phyloP scores from a whole-genome alignment of 176 grass and related monocot species.

The Aegilops bicornis region DNA sequence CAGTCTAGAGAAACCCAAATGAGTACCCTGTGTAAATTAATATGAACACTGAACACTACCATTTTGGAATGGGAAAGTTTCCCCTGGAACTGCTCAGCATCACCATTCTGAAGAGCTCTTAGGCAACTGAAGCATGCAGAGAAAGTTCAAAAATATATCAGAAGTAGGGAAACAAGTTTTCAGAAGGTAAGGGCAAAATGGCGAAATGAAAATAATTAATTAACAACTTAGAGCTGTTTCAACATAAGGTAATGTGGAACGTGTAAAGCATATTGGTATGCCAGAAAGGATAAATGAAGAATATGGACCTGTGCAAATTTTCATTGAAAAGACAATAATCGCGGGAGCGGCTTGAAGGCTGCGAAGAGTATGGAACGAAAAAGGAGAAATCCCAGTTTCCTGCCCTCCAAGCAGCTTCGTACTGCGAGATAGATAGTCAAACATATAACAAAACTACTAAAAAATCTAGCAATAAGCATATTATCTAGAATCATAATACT shows the following conservation, averaged over 20 bases:
- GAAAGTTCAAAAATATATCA: constrained; percentile 17
- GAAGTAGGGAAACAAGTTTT: constrained; percentile 13
- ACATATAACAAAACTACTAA: constrained; percentile 7
- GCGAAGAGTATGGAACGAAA: constrained; percentile 45
- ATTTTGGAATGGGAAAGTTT: constrained; percentile 79
- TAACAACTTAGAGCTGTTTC: constrained; percentile 14
- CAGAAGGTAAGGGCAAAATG: background rate
- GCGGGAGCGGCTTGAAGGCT: constrained; percentile 32
- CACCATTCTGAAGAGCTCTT: constrained; percentile 81
- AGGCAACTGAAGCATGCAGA: constrained; percentile 71
- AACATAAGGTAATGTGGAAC: background rate
- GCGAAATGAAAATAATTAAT: background rate
- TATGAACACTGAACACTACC: constrained; percentile 41
- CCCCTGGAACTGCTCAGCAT: constrained; percentile 69
- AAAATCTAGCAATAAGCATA: background rate
- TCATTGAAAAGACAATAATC: constrained; percentile 71
- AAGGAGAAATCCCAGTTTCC: constrained; percentile 99
- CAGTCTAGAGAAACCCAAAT: constrained; percentile 11
- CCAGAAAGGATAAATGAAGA: constrained; percentile 27
- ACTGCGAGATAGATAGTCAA: constrained; percentile 46
- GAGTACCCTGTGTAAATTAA: background rate
- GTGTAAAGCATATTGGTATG: background rate
- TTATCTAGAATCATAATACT: constrained; percentile 18
- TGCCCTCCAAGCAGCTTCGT: constrained; percentile 95
- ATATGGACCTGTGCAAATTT: constrained; percentile 78